Base-by-base conservation (phyloP, 768 basidiomycete genomes). In the Pilatotrama ljubarskyi region DNA sequence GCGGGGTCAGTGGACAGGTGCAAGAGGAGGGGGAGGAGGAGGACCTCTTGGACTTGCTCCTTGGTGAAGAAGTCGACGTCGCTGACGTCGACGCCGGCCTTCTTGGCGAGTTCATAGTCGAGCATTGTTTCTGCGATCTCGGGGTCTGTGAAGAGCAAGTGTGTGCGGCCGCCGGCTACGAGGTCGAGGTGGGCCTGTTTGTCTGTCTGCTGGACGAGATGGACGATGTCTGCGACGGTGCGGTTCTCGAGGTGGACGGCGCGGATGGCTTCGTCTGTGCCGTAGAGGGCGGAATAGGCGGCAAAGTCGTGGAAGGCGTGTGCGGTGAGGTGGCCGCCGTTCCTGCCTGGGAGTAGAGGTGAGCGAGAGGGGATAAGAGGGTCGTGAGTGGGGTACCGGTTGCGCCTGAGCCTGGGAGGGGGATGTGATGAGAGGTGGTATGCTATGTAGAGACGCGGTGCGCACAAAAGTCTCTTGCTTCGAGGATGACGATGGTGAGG, bases 391-490 rank as follows among this genome's bases (percentile, higher is more conserved):
- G 52, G 65, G 32, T 61, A 86, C 90, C 89, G 55, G 91, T 94
- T 35, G 90, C 88, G 36, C 90, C 89, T 55, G 87, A 84, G 72
- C 88, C 88, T 87, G 70, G 15, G 35, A 36, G 57, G 49, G 43
- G 17, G 13, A 17, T 51, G 53, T 40, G 2, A 36, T 22, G 20
- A 37, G 48, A 3, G 18, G 20, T 20, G n/a, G 15, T 13, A 14
- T n/a, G 25, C 35, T 9, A 1, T 1, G 7, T n/a, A 15, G 1
- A 6, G 5, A 2, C 2, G 26, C 1, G 32, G 8, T 65, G 35
- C 90, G 74, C 22, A 93, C 93, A 90, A 72, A 95, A 88, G 68
- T 92, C 88, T 65, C 95, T 77, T 4, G 93, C 95, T 68, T 96
- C 94, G 9, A 97, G 71, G 13, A 95, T 76, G 17, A 86, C 84